Evolutionary conservation across 495 filamentous ascomycete genomes (phyloP).

Genomic region (Penicillium bialowiezense): DNA sequence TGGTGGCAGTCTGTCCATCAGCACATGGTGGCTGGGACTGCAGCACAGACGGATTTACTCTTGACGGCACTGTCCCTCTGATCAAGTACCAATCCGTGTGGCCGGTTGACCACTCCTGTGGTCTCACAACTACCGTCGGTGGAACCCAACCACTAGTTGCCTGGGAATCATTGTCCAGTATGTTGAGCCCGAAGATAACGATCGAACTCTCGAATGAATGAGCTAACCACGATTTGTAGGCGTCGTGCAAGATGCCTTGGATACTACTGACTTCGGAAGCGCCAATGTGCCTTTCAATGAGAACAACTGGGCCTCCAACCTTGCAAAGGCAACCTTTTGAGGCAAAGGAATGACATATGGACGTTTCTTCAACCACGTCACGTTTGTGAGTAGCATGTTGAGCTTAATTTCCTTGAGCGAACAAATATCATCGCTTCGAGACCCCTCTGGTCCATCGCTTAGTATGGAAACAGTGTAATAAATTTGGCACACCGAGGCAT

Average conservation of each 20-base stretch:
- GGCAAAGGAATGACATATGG: not conserved
- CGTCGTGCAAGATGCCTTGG: slow-evolving; percentile 17
- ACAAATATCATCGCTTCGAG: too few relatives aligned
- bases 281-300: slow-evolving; percentile 24
- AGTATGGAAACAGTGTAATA: too few relatives aligned
- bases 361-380: too few relatives aligned
- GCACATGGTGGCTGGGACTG: slow-evolving; percentile 53
- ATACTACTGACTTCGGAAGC: slow-evolving; percentile 22
- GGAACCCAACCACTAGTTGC: slow-evolving; percentile 53
- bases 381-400: too few relatives aligned
- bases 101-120: slow-evolving; percentile 49
- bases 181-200: not conserved
- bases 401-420: too few relatives aligned
- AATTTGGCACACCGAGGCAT: too few relatives aligned
- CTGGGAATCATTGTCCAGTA: slow-evolving; percentile 47
- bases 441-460: too few relatives aligned
- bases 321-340: slow-evolving; percentile 21
- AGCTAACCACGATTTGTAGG: not conserved
- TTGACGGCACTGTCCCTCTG: slow-evolving; percentile 36
- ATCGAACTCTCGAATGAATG: too few relatives aligned
- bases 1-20: slow-evolving; percentile 49
- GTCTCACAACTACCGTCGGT: slow-evolving; percentile 42
- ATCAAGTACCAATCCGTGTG: slow-evolving; percentile 49
- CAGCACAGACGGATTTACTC: slow-evolving; percentile 34
- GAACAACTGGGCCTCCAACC: slow-evolving; percentile 10